A percentile compares a stretch with the other conserved stretches of the same genome.
These are phyloP conservation scores for Tolypocladium album DNA, from an alignment of 2,329 filamentous ascomycete species.

Conservation along the genomic window DNA sequence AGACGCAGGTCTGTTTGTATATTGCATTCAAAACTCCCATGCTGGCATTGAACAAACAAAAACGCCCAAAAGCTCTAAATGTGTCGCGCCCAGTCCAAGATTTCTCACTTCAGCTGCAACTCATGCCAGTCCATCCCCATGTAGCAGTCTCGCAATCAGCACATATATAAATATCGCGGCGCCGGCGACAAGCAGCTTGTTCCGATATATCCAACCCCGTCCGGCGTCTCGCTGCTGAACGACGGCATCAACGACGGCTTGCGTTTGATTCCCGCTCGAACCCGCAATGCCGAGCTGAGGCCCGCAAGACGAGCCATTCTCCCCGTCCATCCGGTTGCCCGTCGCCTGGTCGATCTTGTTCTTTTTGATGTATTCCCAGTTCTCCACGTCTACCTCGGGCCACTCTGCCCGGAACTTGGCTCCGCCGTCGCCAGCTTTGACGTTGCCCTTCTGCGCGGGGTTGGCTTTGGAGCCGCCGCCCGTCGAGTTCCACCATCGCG, in stretches of 20 bases:
- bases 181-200: constrained; percentile 66
- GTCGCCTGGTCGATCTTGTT: constrained; percentile 69
- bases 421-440: constrained; percentile 87
- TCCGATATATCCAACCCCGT: constrained; percentile 68
- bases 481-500: constrained; percentile 94
- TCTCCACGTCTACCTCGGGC: constrained; percentile 80
- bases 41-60: neutral
- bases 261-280: constrained; percentile 51
- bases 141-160: constrained; percentile 64
- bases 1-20: neutral
- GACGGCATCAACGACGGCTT: constrained; percentile 66
- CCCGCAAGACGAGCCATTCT: constrained; percentile 41
- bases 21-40: neutral
- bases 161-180: constrained; percentile 72
- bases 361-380: constrained; percentile 84
- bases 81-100: neutral
- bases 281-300: constrained; percentile 47
- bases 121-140: constrained; percentile 26
- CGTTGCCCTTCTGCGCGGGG: constrained; percentile 56
- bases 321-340: constrained; percentile 44
- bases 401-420: constrained; percentile 83
- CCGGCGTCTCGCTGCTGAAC: constrained; percentile 70
- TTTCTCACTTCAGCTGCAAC: neutral
- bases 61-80: neutral
- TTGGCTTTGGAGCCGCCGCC: constrained; percentile 62